Evolutionary conservation across 2,329 filamentous ascomycete genomes (phyloP), one percentile per base, ranked within the genome.

Genomic region (Blumeria hordei): DNA sequence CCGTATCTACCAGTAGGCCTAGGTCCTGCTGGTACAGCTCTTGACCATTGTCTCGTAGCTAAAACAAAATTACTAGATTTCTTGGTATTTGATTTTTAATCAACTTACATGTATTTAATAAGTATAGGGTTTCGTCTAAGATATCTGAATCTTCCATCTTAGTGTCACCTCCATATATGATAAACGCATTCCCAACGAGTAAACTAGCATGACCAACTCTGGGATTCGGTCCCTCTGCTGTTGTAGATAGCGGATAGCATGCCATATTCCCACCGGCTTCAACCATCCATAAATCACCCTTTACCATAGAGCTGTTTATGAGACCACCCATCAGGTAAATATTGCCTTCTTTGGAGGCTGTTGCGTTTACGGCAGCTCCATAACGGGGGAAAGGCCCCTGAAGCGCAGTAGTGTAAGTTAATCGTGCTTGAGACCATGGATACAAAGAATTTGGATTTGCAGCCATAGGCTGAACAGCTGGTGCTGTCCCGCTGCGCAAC

Each of bases 21-120:
- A 39, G 84, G 78, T 1, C 88, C 88, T 11, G 87, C 82, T 6
- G 93, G 92, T 49, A 94, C 76, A 44, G 92, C 88, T 67, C 88
- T 78, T 56, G 93, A 96, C 92, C 92, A 98, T 73, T 98, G 92
- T 63, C 92, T 85, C 56, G 92, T 96, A 59, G 92, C 92, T 96
- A 58, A 21, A 37, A 51, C 58, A 16, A 39, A 39, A 21, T 36
- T 33, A 36, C 6, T 37, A 41, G 44, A 32, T 53, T 65, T 55
- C 64, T 61, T 41, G 47, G 37, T n/a, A 18, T 1, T 32, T 35
- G 18, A 9, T 8, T 1, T 35, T 41, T 35, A 55, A 3, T 33
- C n/a, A 16, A 73, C 90, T 71, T 74, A 96, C 92, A 95, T 53
- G 92, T 98, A 70, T 98, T 98, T 54, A 98, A 74, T 53, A 98